Base-by-base conservation (phyloP, 495 filamentous ascomycete genomes). In the Apodospora peruviana region DNA sequence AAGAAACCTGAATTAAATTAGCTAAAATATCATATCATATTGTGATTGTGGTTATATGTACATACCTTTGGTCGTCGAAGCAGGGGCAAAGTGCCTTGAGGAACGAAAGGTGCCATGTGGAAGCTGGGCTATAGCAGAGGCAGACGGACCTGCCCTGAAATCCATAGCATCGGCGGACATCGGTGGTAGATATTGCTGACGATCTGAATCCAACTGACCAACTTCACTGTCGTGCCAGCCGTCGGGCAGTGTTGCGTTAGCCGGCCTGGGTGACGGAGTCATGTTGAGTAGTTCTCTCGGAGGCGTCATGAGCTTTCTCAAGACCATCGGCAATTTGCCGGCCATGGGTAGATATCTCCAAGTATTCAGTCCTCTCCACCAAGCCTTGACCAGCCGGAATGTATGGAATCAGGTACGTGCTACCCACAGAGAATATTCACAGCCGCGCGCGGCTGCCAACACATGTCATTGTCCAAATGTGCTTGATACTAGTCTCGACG, bases 301-400 rank as follows among this genome's bases (percentile, higher is more conserved):
- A 22, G 51, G 45, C 12, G 17, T 39, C 39, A 34, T 45, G 27
- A 48, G 25, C 18, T 40, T 21, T 19, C 16, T 53, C 42, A 18
- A 53, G 34, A 14, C 51, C 45, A 11, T 43, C 23, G 9, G 23
- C 21, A 43, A 53, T 47, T 32, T 47, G 27, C 42, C 20, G 40
- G n/a, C 51, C 51, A 48, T 53, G 39, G 25, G 44, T 48, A n/a
- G 51, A 53, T 20, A 48, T 48, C 24, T 48, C 45, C 32, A 53
- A 36, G 23, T 48, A 53, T 48, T 53, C 44, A 34, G 11, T 39
- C 40, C n/a, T 53, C 39, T 24, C 45, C 22, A 42, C 42, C 38
- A 52, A 29, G 16, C 49, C 49, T 27, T 40, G 19, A 35, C 45
- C 45, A 23, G 35, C 11, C 12, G 50, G 50, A 16, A 53, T 43